phyloP scores from a whole-genome alignment of 2,329 filamentous ascomycete genomes.

The Aspergillus floridensis region DNA sequence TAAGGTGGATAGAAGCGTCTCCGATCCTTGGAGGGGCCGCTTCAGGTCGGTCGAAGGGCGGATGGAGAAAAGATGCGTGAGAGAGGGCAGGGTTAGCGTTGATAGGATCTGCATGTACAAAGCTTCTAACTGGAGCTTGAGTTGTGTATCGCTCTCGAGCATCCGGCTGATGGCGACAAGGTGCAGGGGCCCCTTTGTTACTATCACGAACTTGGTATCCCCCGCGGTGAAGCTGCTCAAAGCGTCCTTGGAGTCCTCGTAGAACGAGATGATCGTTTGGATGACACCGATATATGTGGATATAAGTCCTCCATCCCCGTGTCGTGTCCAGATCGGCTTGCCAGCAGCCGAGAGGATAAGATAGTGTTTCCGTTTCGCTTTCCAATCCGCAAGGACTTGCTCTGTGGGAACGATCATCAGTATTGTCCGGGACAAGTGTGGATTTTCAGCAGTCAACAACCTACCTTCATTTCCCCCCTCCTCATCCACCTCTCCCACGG shows the following conservation, averaged over 20 bases:
- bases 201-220: slow-evolving; percentile 77
- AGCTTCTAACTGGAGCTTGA: slow-evolving; percentile 83
- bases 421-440: slow-evolving; percentile 12
- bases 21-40: slow-evolving; percentile 85
- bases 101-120: slow-evolving; percentile 98
- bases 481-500: slow-evolving; percentile 58
- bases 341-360: slow-evolving; percentile 93
- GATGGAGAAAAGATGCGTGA: slow-evolving; percentile 82
- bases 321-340: slow-evolving; percentile 94
- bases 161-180: slow-evolving; percentile 90
- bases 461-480: slow-evolving; percentile 58
- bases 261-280: slow-evolving; percentile 97
- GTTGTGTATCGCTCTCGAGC: slow-evolving; percentile 85
- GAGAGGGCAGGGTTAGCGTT: slow-evolving; percentile 82
- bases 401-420: slow-evolving; percentile 19
- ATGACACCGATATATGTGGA: slow-evolving; percentile 93
- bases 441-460: slow-evolving; percentile 6
- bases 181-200: slow-evolving; percentile 82
- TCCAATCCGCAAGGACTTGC: slow-evolving; percentile 69
- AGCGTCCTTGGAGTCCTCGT: slow-evolving; percentile 73
- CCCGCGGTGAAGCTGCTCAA: slow-evolving; percentile 85
- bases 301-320: slow-evolving; percentile 85
- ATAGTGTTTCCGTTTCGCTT: slow-evolving; percentile 93
- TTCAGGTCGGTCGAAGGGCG: slow-evolving; percentile 92
- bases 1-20: slow-evolving; percentile 83